These are phyloP conservation scores for Ottelia alismoides DNA, from an alignment of 106 monocot genomes.

Conservation along the genomic window DNA sequence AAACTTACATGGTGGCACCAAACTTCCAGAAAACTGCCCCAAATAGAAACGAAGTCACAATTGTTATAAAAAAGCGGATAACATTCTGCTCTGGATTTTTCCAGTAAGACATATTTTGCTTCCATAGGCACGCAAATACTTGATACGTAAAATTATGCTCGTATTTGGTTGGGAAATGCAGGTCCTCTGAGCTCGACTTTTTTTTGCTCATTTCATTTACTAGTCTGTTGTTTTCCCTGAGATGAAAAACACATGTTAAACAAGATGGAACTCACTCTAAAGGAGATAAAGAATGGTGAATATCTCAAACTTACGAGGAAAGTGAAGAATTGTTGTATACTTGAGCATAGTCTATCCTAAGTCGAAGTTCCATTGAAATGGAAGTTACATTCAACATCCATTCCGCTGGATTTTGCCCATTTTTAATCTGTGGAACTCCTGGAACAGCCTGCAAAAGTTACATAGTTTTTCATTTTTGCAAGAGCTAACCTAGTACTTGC, in stretches of 20 bases:
- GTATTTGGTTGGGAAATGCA: constrained; percentile 5
- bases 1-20: constrained; percentile 2
- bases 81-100: constrained; percentile 4
- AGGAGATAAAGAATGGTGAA: not conserved
- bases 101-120: constrained; percentile 9
- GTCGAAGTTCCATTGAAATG: constrained; percentile 29
- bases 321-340: constrained; percentile 2
- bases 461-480: not conserved
- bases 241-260: not conserved
- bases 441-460: constrained; percentile 17
- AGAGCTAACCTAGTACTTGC: not conserved
- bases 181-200: not conserved
- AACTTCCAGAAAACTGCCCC: constrained; percentile 4
- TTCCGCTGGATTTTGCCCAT: constrained; percentile 53
- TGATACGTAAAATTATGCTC: not conserved
- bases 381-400: constrained; percentile 65
- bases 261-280: not conserved
- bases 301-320: not conserved
- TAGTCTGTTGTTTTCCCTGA: constrained; percentile 1
- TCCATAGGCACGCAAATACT: constrained; percentile 3
- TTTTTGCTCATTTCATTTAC: constrained; percentile 2
- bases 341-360: constrained; percentile 35
- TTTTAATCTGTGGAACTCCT: constrained; percentile 24
- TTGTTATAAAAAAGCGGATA: constrained; percentile 1
- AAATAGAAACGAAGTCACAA: constrained; percentile 1